Percentiles rank a stretch among this genome's conserved stretches.
These are phyloP conservation scores for Thecaphora frezii DNA, from an alignment of 1,284 basidiomycete species.

Conservation along the genomic window DNA sequence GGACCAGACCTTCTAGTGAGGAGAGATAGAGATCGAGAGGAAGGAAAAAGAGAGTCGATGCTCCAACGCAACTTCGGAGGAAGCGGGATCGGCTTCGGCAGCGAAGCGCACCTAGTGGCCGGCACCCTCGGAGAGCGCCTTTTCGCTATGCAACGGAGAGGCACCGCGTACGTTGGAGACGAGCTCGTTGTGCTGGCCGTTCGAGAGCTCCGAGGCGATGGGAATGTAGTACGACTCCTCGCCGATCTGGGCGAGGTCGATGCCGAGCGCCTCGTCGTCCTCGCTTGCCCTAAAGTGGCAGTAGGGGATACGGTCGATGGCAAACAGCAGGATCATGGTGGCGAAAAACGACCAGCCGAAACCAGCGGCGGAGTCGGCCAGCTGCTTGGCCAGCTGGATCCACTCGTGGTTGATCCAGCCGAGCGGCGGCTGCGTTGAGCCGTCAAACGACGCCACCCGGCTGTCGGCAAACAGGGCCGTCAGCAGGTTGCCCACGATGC, in stretches of 20 bases:
- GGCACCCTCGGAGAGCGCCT: background rate
- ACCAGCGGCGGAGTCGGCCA: constrained; percentile 71
- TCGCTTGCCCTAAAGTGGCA: constrained; percentile 76
- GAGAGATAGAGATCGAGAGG: too few relatives aligned
- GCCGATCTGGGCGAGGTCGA: constrained; percentile 91
- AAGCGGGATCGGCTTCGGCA: too few relatives aligned
- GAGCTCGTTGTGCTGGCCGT: background rate
- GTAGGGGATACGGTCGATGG: constrained; percentile 88
- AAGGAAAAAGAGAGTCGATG: too few relatives aligned
- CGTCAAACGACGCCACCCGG: constrained; percentile 79
- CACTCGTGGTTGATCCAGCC: constrained; percentile 89
- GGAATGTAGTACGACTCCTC: constrained; percentile 62
- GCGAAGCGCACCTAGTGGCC: background rate
- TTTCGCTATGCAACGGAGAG: background rate
- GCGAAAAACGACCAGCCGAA: constrained; percentile 52
- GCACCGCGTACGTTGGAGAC: background rate
- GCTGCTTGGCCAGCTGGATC: constrained; percentile 73
- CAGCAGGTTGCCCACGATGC: constrained; percentile 80
- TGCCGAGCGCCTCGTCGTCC: constrained; percentile 84
- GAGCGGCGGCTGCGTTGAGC: constrained; percentile 34
- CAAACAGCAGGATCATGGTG: constrained; percentile 76
- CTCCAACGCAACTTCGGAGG: background rate
- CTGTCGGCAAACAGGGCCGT: constrained; percentile 85
- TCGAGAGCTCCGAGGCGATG: background rate
- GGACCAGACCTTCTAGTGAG: too few relatives aligned